Conservation (phyloP, 1,139 yeast genomes). For the Candida tunisiensis region DNA sequence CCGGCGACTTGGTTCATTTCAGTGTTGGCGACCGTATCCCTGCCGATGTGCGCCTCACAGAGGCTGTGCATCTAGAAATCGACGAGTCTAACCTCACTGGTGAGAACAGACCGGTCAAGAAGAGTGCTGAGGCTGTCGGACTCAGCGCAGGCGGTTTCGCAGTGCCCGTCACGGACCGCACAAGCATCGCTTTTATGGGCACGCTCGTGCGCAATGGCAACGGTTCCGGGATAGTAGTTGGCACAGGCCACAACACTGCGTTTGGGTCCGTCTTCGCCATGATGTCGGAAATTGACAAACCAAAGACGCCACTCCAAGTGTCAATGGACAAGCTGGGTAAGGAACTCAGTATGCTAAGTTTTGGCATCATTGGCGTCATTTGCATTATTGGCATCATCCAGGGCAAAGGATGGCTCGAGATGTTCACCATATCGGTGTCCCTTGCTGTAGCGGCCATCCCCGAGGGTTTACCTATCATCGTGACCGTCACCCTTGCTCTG, state of each 20-base stretch:
- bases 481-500: conserved; percentile 85
- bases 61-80: conserved; percentile 60
- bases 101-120: conserved; percentile 74
- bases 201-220: conserved; percentile 90
- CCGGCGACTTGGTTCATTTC: conserved; percentile 85
- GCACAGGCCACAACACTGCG: conserved; percentile 75
- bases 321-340: conserved; percentile 93
- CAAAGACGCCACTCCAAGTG: conserved; percentile 86
- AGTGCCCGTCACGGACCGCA: conserved; percentile 46
- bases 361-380: conserved; percentile 71
- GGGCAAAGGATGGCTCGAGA: conserved; percentile 88
- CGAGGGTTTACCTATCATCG: conserved; percentile 93
- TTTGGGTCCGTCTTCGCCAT: conserved; percentile 79
- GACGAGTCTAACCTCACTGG: conserved; percentile 94
- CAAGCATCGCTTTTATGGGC: conserved; percentile 83
- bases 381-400: conserved; percentile 75
- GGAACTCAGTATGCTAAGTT: conserved; percentile 69
- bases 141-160: conserved; percentile 15
- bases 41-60: conserved; percentile 72
- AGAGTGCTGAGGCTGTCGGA: conserved; percentile 26
- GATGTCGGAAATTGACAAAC: conserved; percentile 90
- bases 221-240: conserved; percentile 85
- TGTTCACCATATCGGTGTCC: conserved; percentile 94
- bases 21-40: conserved; percentile 90
- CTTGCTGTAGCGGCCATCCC: conserved; percentile 98